Evolutionary conservation across 1,139 yeast genomes (phyloP).

Genomic region (Yamadazyma triangularis): DNA sequence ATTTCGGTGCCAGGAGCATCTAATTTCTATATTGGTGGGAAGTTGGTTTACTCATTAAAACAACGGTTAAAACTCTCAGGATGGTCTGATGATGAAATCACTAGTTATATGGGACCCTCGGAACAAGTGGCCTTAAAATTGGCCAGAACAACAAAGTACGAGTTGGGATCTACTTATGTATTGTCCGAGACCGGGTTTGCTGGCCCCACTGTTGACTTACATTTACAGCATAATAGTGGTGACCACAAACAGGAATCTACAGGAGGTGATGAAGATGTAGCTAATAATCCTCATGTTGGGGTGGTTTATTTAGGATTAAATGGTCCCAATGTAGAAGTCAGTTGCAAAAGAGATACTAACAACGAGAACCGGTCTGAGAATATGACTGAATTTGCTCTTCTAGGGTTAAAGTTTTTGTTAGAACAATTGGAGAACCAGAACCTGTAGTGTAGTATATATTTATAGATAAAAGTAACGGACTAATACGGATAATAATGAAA

Average conservation of each 20-base stretch:
- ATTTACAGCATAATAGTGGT: slow-evolving; percentile 17
- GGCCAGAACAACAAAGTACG: slow-evolving; percentile 75
- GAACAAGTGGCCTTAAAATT: slow-evolving; percentile 70
- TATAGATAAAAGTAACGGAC: too few relatives aligned
- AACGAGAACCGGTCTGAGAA: slow-evolving; percentile 51
- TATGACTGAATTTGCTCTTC: slow-evolving; percentile 70
- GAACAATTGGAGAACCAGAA: slow-evolving; percentile 26
- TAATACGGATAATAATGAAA: not conserved
- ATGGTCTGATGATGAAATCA: slow-evolving; percentile 68
- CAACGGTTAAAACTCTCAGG: slow-evolving; percentile 74
- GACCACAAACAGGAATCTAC: slow-evolving; percentile 6
- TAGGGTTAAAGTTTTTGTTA: slow-evolving; percentile 60
- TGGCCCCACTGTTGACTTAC: slow-evolving; percentile 59
- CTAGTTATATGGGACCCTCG: slow-evolving; percentile 74
- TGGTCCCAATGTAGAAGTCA: slow-evolving; percentile 59
- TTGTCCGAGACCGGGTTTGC: slow-evolving; percentile 87
- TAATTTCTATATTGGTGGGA: slow-evolving; percentile 77
- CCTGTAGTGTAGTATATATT: too few relatives aligned
- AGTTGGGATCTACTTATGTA: slow-evolving; percentile 77
- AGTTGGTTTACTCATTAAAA: slow-evolving; percentile 70
- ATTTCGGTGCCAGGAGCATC: slow-evolving; percentile 87
- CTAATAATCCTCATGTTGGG: slow-evolving; percentile 46
- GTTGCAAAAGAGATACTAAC: slow-evolving; percentile 46
- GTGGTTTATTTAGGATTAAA: slow-evolving; percentile 68
- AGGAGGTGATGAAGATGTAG: too few relatives aligned